Percentiles rank a stretch among this genome's conserved stretches.
Evolutionary conservation across 345 rosid species (phyloP).

Genomic region (Alliaria petiolata): DNA sequence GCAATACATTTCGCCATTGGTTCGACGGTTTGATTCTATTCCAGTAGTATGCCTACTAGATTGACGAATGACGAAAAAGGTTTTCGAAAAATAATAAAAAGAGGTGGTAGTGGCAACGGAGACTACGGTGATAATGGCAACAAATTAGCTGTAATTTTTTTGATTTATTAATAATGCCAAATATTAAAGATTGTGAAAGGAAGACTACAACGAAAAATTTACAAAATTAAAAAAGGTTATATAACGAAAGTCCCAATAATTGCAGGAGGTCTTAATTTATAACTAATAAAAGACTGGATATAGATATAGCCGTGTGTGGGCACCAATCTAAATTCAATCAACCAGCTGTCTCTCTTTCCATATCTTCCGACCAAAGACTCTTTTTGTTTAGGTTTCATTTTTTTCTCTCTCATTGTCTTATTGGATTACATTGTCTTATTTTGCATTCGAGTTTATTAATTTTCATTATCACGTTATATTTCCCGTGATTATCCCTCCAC

Average conservation of each 20-base stretch:
- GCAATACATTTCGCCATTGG: constrained; percentile 24
- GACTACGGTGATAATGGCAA: background rate
- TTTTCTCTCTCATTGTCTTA: background rate
- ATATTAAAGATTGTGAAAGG: background rate
- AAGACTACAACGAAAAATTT: background rate
- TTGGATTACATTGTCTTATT: no score
- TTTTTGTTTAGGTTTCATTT: background rate
- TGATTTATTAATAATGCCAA: background rate
- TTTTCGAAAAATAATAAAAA: no score
- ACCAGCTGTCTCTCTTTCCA: constrained; percentile 43
- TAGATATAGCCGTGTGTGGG: constrained; percentile 15
- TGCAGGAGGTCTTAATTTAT: background rate
- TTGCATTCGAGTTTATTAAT: background rate
- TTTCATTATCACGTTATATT: background rate
- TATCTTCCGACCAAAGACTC: constrained; percentile 4
- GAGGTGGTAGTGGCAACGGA: no score
- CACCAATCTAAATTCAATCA: constrained; percentile 22
- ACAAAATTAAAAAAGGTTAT: no score
- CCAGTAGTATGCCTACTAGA: no score
- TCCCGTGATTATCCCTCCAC: no score
- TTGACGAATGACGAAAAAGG: no score
- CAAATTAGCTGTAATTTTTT: background rate
- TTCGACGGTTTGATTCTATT: constrained; percentile 4
- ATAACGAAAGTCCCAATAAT: constrained; percentile 2
- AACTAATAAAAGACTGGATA: background rate